Percentiles rank a stretch among this genome's conserved stretches.
Evolutionary conservation across 768 basidiomycete species (phyloP).

Genomic region (Amanita brunnescens): DNA sequence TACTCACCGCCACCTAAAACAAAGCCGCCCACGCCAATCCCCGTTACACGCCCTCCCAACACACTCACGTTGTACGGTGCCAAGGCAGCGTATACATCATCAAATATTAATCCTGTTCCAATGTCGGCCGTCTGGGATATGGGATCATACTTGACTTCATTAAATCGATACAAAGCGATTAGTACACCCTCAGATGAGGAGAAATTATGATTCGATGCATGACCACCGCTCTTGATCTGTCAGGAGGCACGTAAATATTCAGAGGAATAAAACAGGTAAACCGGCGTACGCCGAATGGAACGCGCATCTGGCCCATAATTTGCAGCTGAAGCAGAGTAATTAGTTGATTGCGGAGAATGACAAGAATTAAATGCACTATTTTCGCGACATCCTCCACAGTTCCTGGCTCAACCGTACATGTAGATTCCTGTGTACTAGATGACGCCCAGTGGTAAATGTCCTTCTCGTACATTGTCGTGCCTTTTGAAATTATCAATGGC

Average conservation of each 20-base stretch:
- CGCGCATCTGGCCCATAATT: background rate
- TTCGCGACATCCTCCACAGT: constrained; percentile 3
- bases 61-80: constrained; percentile 32
- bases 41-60: constrained; percentile 38
- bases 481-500: background rate
- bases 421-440: background rate
- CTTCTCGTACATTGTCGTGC: background rate
- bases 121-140: constrained; percentile 20
- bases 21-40: constrained; percentile 40
- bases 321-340: background rate
- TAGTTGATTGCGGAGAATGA: background rate
- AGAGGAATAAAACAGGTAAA: background rate
- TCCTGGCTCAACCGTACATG: constrained; percentile 6
- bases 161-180: constrained; percentile 35
- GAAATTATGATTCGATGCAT: constrained; percentile 34
- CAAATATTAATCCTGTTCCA: constrained; percentile 36
- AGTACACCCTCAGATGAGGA: constrained; percentile 44
- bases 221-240: constrained; percentile 45
- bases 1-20: constrained; percentile 37
- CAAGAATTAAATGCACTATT: background rate
- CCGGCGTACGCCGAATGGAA: background rate
- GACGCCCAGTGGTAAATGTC: constrained; percentile 5
- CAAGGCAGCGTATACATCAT: constrained; percentile 39
- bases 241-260: background rate
- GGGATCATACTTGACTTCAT: constrained; percentile 24